A percentile compares a stretch with the other conserved stretches of the same genome.
phyloP scores from a whole-genome alignment of 1,284 basidiomycete species.

The Papiliotrema laurentii region DNA sequence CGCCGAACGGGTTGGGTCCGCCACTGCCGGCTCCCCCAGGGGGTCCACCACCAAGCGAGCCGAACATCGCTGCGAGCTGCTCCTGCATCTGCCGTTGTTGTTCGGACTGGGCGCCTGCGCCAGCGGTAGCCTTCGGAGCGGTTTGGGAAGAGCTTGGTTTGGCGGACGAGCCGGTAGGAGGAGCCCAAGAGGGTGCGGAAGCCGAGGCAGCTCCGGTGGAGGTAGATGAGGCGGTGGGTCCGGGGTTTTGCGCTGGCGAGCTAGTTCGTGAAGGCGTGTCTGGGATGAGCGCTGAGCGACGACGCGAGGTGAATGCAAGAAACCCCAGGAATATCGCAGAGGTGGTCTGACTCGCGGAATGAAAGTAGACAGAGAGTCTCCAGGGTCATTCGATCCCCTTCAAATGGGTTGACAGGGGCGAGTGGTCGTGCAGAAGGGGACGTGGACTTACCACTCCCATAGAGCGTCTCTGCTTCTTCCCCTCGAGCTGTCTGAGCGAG shows the following conservation, averaged over 20 bases:
- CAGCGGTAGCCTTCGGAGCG: conserved; percentile 3
- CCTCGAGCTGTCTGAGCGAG: conserved; percentile 46
- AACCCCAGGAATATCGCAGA: too few relatives aligned
- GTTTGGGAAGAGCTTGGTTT: too few relatives aligned
- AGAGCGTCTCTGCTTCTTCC: conserved; percentile 40
- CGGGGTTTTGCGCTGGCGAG: conserved; percentile 8
- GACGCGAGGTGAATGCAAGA: too few relatives aligned
- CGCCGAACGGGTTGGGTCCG: conserved; percentile 1
- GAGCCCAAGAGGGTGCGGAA: conserved; percentile 21
- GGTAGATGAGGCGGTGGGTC: conserved; percentile 1
- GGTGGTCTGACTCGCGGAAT: too few relatives aligned
- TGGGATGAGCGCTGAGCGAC: neutral
- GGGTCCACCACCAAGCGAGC: conserved; percentile 17
- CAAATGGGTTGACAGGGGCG: too few relatives aligned
- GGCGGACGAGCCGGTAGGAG: conserved; percentile 5
- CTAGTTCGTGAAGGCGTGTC: neutral
- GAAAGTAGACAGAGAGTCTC: too few relatives aligned
- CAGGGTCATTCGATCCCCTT: too few relatives aligned
- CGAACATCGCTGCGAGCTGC: conserved; percentile 38
- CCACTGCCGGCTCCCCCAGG: conserved; percentile 10
- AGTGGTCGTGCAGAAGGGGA: neutral
- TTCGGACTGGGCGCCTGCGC: conserved; percentile 9
- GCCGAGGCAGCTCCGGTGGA: neutral
- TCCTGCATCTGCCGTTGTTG: conserved; percentile 32
- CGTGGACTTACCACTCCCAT: conserved; percentile 30